These are phyloP conservation scores for Albugo candida DNA, from an alignment of 352 stramenopile genomes.

Conservation along the genomic window DNA sequence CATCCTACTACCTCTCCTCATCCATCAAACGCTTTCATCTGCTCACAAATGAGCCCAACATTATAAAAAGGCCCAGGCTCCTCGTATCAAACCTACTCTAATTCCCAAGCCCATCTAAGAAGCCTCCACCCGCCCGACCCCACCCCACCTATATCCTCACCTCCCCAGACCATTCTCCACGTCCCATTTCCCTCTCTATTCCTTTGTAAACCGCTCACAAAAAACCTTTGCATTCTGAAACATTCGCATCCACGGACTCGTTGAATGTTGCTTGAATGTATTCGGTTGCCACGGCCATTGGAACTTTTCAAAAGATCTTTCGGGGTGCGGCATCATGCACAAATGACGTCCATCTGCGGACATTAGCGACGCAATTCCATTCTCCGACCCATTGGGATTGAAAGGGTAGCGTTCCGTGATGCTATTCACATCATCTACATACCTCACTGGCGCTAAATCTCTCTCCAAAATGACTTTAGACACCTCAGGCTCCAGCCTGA, in stretches of 20 bases:
- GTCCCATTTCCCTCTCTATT: neutral
- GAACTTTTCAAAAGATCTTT: constrained; percentile 94
- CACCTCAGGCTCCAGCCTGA: constrained; percentile 87
- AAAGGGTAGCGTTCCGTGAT: constrained; percentile 95
- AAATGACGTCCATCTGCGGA: constrained; percentile 94
- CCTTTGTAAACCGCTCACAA: constrained; percentile 53
- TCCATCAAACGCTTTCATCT: too few relatives aligned
- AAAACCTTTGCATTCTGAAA: constrained; percentile 98
- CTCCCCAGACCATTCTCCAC: too few relatives aligned
- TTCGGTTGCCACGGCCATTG: constrained; percentile 92
- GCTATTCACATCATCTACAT: constrained; percentile 91
- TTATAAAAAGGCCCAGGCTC: too few relatives aligned
- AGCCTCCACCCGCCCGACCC: too few relatives aligned
- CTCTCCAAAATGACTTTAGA: constrained; percentile 65
- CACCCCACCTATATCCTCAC: too few relatives aligned
- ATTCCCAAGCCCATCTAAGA: too few relatives aligned
- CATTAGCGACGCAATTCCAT: constrained; percentile 92
- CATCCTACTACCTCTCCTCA: too few relatives aligned
- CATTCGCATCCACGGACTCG: constrained; percentile 92
- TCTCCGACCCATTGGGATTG: constrained; percentile 97
- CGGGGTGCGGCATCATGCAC: constrained; percentile 98
- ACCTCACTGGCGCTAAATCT: constrained; percentile 90
- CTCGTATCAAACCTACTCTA: too few relatives aligned
- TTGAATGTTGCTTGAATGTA: constrained; percentile 56
- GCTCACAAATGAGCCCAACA: too few relatives aligned